A percentile compares a stretch with the other conserved stretches of the same genome.
phyloP scores from a whole-genome alignment of 78 protist genomes.

The Dictyostelium intermedium region DNA sequence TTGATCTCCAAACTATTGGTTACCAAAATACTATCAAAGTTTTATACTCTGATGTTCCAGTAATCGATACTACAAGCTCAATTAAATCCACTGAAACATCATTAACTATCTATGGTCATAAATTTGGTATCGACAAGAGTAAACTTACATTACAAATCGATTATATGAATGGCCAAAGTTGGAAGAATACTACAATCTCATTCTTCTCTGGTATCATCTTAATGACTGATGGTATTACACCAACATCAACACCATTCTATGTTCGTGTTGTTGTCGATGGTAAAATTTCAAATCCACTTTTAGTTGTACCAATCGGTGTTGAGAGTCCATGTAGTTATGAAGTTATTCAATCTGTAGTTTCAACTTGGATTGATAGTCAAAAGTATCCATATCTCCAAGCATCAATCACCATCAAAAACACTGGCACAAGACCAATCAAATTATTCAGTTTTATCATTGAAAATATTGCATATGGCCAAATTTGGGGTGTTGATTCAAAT shows the following conservation, averaged over 20 bases:
- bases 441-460: neutral
- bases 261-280: slow-evolving; percentile 14
- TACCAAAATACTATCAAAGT: neutral
- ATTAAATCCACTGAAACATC: neutral
- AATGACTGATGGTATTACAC: neutral
- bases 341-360: neutral
- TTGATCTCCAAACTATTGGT: neutral
- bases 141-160: neutral
- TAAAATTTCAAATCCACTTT: neutral
- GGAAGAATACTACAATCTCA: neutral
- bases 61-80: neutral
- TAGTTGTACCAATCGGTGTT: neutral
- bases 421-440: slow-evolving; percentile 28
- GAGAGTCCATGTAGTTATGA: neutral
- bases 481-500: slow-evolving; percentile 5
- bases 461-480: neutral
- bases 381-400: neutral
- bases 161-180: slow-evolving; percentile 27
- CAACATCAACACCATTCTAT: slow-evolving; percentile 11
- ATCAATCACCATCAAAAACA: neutral
- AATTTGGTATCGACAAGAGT: neutral
- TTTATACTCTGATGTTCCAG: neutral
- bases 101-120: slow-evolving; percentile 11
- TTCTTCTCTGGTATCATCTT: slow-evolving; percentile 12
- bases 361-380: neutral